Percentiles rank a stretch among this genome's conserved stretches.
Evolutionary conservation across 2,329 filamentous ascomycete genomes (phyloP).

Genomic region (Alternaria solani): DNA sequence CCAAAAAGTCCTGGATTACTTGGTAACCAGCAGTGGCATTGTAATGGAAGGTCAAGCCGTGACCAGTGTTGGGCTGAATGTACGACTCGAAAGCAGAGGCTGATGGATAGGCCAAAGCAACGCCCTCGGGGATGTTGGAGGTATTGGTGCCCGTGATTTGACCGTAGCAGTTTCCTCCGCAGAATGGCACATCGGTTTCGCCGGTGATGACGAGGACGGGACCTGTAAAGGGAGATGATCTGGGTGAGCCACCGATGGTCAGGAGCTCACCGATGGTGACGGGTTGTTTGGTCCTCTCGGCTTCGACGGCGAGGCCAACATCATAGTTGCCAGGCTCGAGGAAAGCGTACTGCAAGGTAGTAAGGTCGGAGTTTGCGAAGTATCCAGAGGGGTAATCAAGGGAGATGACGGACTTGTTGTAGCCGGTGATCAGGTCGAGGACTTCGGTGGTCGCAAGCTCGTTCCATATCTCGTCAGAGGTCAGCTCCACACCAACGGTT

Average conservation of each 20-base stretch:
- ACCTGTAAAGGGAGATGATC: conserved; percentile 56
- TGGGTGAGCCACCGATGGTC: conserved; percentile 58
- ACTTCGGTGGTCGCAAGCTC: conserved; percentile 42
- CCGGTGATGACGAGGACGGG: conserved; percentile 69
- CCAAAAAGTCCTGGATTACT: conserved; percentile 50
- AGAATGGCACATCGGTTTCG: conserved; percentile 62
- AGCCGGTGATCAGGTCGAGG: conserved; percentile 39
- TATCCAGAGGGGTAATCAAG: conserved; percentile 60
- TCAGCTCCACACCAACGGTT: conserved; percentile 22
- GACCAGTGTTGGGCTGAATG: conserved; percentile 60
- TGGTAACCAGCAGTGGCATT: conserved; percentile 52
- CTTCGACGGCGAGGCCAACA: conserved; percentile 58
- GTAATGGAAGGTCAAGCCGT: conserved; percentile 59
- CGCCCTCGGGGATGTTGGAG: conserved; percentile 56
- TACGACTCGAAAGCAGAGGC: conserved; percentile 61
- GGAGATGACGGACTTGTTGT: conserved; percentile 34
- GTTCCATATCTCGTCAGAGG: conserved; percentile 36
- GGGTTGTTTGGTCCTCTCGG: conserved; percentile 62
- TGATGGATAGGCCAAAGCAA: conserved; percentile 54
- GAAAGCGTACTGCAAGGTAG: conserved; percentile 61
- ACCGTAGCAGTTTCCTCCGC: conserved; percentile 65
- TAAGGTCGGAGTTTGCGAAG: conserved; percentile 57
- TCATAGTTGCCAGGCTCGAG: conserved; percentile 63
- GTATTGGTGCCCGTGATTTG: conserved; percentile 51
- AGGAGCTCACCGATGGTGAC: conserved; percentile 67